Conservation (phyloP, 495 filamentous ascomycete genomes). For the Bombardia bombarda region DNA sequence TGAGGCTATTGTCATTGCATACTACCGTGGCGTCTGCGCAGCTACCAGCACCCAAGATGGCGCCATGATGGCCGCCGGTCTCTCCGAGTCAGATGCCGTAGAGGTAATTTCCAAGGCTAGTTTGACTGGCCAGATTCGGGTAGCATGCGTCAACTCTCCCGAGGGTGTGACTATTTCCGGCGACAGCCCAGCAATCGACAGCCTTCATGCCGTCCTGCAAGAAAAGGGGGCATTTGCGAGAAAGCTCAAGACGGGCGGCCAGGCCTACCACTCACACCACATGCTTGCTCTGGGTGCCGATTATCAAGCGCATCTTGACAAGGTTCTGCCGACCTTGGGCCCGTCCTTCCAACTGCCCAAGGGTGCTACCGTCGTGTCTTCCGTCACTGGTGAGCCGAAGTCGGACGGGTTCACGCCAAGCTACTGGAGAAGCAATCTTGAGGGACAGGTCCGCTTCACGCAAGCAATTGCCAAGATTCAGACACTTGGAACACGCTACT, state of each 20-base stretch:
- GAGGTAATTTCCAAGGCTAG: neutral
- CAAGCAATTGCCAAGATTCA: slow-evolving; percentile 16
- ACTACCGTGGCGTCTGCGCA: slow-evolving; percentile 11
- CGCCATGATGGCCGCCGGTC: slow-evolving; percentile 49
- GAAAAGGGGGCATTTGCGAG: slow-evolving; percentile 20
- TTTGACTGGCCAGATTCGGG: slow-evolving; percentile 14
- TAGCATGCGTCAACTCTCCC: slow-evolving; percentile 43
- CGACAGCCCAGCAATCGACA: slow-evolving; percentile 21
- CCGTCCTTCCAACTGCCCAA: neutral
- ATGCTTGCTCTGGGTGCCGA: slow-evolving; percentile 3
- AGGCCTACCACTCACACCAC: slow-evolving; percentile 34
- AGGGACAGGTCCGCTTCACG: slow-evolving; percentile 27
- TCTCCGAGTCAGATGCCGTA: slow-evolving; percentile 23
- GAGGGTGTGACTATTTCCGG: slow-evolving; percentile 41
- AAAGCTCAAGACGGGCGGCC: slow-evolving; percentile 24
- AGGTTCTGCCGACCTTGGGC: no score
- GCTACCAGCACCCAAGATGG: slow-evolving; percentile 7
- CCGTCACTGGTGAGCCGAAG: neutral
- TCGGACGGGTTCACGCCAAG: neutral
- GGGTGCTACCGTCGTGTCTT: neutral
- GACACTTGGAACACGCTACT: neutral
- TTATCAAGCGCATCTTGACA: neutral
- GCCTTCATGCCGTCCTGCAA: slow-evolving; percentile 30
- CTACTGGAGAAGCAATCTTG: slow-evolving; percentile 4
- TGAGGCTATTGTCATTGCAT: slow-evolving; percentile 11